Conservation (phyloP, 2,329 filamentous ascomycete genomes). For the Pseudogymnoascus sp. region DNA sequence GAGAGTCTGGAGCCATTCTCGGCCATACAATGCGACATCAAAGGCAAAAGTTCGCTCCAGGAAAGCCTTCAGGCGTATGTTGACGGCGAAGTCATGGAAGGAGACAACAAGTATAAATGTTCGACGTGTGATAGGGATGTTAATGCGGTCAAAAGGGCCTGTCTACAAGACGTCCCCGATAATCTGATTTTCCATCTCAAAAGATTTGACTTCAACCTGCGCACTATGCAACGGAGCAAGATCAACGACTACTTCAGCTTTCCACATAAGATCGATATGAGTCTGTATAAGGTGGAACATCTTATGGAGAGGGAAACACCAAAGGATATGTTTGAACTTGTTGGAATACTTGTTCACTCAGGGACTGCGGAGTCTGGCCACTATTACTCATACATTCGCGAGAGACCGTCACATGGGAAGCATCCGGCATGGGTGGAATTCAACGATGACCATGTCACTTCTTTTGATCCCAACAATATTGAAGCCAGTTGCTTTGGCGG, state of each 20-base stretch:
- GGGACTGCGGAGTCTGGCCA: constrained; percentile 91
- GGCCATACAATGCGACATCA: constrained; percentile 92
- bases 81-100: constrained; percentile 92
- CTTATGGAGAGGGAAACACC: constrained; percentile 54
- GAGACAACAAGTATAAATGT: constrained; percentile 97
- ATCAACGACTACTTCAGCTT: constrained; percentile 95
- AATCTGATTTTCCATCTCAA: constrained; percentile 94
- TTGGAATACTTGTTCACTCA: constrained; percentile 89
- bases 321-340: constrained; percentile 80
- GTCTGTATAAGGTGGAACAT: constrained; percentile 79
- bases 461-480: constrained; percentile 67
- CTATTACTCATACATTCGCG: constrained; percentile 92
- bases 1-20: constrained; percentile 85
- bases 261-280: constrained; percentile 74
- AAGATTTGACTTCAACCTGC: constrained; percentile 72
- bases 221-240: constrained; percentile 72
- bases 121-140: constrained; percentile 82
- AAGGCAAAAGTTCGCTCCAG: constrained; percentile 73
- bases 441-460: constrained; percentile 76
- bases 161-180: constrained; percentile 84
- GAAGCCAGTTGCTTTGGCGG: constrained; percentile 75
- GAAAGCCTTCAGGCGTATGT: constrained; percentile 94
- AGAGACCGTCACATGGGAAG: constrained; percentile 51
- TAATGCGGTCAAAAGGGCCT: constrained; percentile 85
- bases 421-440: constrained; percentile 71